Base-by-base conservation (phyloP, 257 asterid species). In the Forsythia suspensa region DNA sequence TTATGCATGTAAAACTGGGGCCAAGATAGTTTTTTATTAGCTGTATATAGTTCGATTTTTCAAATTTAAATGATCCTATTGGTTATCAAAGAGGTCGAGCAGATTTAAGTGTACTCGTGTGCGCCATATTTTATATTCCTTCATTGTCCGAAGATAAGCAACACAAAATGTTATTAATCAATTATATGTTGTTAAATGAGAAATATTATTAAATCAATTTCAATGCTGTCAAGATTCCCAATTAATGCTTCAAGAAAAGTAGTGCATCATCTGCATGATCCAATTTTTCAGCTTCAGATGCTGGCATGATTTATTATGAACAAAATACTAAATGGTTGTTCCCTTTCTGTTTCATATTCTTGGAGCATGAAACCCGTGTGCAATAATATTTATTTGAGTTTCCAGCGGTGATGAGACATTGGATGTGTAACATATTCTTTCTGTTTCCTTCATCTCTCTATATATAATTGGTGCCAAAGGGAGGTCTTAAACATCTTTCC, bases 401-500 rank as follows among this genome's bases (percentile, higher is more conserved):
- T 70, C 68, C 59, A 41, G 39, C 0, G 34, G 15, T 34, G 6
- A 44, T 72, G 74, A 79, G 69, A 79, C 70, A 43, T 29, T 59
- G 37, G 46, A 71, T 63, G 52, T 59, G 72, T 10, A 55, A 71
- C 34, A 43, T 51, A 71, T 43, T 13, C 73, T 48, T 59, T 61
- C 13, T 29, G 69, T 72, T 72, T 61, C 10, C 74, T 72, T 43
- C 36, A 34, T 43, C n/a, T 12, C 8, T 3, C 36, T 44, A 34
- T 72, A 61, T 63, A 63, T 43, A 72, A 52, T 40, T 72, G 13
- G n/a, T 70, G 71, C 71, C 57, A 38, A 51, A 67, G 29, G 59
- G 69, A 44, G 6, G 36, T 3, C 46, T 71, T 63, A 71, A 42
- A 40, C 24, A 40, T 40, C 44, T 41, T 10, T 63, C 43, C 72